phyloP scores from a whole-genome alignment of 73 alveolate species.

The Effrenium voratum region DNA sequence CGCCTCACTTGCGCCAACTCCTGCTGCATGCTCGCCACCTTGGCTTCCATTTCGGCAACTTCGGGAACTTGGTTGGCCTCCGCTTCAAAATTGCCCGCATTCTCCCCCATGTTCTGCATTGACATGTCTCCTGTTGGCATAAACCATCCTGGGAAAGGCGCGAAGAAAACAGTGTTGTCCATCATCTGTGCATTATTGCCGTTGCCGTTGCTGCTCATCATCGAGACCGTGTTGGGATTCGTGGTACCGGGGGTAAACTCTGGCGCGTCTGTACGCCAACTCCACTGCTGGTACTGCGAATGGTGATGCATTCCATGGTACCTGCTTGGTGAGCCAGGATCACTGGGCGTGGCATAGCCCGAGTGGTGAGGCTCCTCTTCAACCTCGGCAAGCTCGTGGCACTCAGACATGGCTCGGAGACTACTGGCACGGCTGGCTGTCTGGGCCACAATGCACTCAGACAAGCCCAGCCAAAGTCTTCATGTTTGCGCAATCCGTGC shows the following conservation, averaged over 20 bases:
- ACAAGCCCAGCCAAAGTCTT: too few relatives aligned
- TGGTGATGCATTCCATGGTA: background rate
- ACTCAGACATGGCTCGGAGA: too few relatives aligned
- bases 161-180: slow-evolving; percentile 29
- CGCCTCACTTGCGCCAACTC: background rate
- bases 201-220: too few relatives aligned
- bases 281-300: slow-evolving; percentile 14
- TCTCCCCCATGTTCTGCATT: background rate
- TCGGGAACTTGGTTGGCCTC: background rate
- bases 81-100: background rate
- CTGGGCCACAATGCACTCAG: too few relatives aligned
- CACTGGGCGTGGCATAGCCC: too few relatives aligned
- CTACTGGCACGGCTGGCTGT: too few relatives aligned
- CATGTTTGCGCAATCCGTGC: too few relatives aligned
- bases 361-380: too few relatives aligned
- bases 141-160: background rate
- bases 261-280: slow-evolving; percentile 37
- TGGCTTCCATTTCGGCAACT: background rate
- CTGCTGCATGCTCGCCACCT: background rate
- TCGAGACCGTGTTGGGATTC: too few relatives aligned
- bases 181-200: background rate
- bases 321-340: slow-evolving; percentile 44
- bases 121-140: background rate
- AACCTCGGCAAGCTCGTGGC: too few relatives aligned
- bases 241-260: slow-evolving; percentile 49